Conservation (phyloP, 2,329 filamentous ascomycete genomes). For the Beauveria varroae region DNA sequence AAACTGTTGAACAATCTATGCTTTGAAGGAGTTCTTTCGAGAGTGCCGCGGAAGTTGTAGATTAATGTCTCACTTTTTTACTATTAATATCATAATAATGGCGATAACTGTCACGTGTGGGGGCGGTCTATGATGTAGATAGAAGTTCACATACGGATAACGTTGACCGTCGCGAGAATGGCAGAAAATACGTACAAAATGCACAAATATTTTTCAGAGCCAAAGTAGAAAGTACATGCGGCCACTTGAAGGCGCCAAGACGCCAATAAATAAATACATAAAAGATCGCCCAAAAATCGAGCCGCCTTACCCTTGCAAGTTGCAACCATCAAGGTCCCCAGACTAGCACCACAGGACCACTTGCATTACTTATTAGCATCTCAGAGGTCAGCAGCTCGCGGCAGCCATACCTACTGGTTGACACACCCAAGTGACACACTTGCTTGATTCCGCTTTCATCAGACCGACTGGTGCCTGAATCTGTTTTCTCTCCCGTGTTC, state of each 20-base stretch:
- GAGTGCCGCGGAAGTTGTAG: no score
- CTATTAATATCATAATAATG: no score
- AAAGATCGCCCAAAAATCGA: neutral
- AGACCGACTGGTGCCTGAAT: neutral
- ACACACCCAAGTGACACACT: neutral
- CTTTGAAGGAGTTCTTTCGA: no score
- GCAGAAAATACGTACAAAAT: no score
- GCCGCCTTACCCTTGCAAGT: neutral
- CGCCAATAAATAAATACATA: neutral
- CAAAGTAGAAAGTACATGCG: neutral
- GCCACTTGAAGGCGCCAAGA: neutral
- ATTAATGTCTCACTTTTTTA: no score
- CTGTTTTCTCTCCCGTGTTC: neutral
- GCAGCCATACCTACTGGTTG: neutral
- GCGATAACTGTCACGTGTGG: no score
- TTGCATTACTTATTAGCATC: constrained; percentile 2
- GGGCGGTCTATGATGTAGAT: no score
- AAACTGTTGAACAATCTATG: neutral
- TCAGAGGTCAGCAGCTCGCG: constrained; percentile 1
- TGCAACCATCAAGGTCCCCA: constrained; percentile 6
- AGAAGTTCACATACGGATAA: no score
- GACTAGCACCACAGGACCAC: neutral
- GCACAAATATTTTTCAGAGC: neutral
- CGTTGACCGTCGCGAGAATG: no score
- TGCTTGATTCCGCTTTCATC: neutral